Evolutionary conservation across 805 yeast genomes (phyloP).

Genomic region (Dipodascus albidus): DNA sequence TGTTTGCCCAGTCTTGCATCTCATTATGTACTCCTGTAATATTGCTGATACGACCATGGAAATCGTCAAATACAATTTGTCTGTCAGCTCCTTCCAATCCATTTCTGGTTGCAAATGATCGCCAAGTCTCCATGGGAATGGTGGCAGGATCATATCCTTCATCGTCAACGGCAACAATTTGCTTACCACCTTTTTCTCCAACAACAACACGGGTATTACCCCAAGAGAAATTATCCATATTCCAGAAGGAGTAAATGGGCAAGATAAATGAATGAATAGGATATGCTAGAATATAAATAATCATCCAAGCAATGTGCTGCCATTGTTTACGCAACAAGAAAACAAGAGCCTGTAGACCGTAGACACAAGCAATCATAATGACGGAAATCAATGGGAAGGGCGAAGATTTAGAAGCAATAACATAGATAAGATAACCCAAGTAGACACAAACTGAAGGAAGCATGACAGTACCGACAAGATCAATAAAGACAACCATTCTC

Average conservation of each 20-base stretch:
- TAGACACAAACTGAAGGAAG: conserved; percentile 48
- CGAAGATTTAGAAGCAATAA: conserved; percentile 38
- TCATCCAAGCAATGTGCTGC: conserved; percentile 42
- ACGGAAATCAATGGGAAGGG: conserved; percentile 43
- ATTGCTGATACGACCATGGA: conserved; percentile 22
- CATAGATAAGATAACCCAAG: conserved; percentile 39
- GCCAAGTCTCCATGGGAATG: conserved; percentile 30
- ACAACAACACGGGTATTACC: conserved; percentile 50
- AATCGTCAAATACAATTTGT: conserved; percentile 23
- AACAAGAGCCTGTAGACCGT: conserved; percentile 50
- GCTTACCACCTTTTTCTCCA: conserved; percentile 42
- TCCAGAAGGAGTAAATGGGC: conserved; percentile 52
- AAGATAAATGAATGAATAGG: conserved; percentile 52
- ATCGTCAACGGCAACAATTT: conserved; percentile 25
- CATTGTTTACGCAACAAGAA: conserved; percentile 35
- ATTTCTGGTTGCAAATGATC: conserved; percentile 25
- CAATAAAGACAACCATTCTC: conserved; percentile 48
- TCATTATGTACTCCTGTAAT: conserved; percentile 15
- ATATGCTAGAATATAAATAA: conserved; percentile 45
- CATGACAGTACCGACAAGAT: conserved; percentile 40
- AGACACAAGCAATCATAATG: conserved; percentile 41
- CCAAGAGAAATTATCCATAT: conserved; percentile 56
- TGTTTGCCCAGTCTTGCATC: conserved; percentile 16
- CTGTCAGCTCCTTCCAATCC: conserved; percentile 29
- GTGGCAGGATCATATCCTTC: conserved; percentile 26